phyloP scores from a whole-genome alignment of 345 rosid genomes.

The Lepidium didymum region DNA sequence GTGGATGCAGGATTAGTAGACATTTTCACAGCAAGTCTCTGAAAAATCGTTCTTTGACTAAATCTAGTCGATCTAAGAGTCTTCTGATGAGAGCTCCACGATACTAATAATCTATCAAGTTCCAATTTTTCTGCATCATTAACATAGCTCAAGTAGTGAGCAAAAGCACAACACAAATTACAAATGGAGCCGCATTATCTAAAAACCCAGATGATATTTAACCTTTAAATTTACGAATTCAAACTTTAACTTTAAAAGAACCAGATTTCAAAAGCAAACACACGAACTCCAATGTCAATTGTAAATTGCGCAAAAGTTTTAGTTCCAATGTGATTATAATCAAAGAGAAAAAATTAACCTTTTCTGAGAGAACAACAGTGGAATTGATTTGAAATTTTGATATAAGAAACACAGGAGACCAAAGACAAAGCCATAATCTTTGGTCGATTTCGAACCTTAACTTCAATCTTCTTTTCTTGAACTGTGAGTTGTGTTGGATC shows the following conservation, averaged over 20 bases:
- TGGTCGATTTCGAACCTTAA: background rate
- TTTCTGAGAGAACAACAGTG: background rate
- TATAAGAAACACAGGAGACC: slow-evolving; percentile 24
- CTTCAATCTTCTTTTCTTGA: background rate
- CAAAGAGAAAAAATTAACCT: slow-evolving; percentile 4
- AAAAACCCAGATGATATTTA: slow-evolving; percentile 3
- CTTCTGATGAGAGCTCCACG: slow-evolving; percentile 6
- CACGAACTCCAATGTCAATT: background rate
- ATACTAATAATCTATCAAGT: slow-evolving; percentile 5
- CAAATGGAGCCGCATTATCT: background rate
- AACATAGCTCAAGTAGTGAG: background rate
- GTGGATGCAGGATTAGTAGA: slow-evolving; percentile 22
- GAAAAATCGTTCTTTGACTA: background rate
- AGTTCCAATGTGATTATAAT: background rate
- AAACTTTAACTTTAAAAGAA: background rate
- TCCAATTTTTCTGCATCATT: slow-evolving; percentile 15
- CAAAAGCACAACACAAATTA: background rate
- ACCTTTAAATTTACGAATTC: background rate
- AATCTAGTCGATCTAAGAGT: background rate
- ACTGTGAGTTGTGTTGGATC: slow-evolving; percentile 2
- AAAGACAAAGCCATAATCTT: slow-evolving; percentile 18
- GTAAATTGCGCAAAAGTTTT: background rate
- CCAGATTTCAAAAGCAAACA: background rate
- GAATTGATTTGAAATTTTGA: background rate
- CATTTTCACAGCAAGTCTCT: slow-evolving; percentile 12